phyloP scores from a whole-genome alignment of 1,284 basidiomycete species.

The Moniliophthora roreri region DNA sequence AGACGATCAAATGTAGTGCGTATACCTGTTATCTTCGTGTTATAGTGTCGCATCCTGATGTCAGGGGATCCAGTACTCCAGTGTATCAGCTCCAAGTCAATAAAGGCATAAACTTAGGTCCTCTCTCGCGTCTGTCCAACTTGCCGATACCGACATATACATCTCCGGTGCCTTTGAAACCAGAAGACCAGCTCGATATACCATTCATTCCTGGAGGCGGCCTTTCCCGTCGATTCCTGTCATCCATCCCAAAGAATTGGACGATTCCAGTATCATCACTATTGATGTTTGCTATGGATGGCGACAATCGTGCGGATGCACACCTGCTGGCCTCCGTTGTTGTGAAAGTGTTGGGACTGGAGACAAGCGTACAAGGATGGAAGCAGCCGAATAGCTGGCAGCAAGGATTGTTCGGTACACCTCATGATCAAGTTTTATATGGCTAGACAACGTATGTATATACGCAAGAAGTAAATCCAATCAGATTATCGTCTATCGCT shows the following conservation, averaged over 20 bases:
- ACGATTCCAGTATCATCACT: slow-evolving; percentile 54
- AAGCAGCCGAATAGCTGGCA: slow-evolving; percentile 64
- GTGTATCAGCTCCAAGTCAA: slow-evolving; percentile 51
- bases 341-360: slow-evolving; percentile 45
- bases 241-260: slow-evolving; percentile 54
- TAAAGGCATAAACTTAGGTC: slow-evolving; percentile 36
- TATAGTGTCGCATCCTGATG: slow-evolving; percentile 14
- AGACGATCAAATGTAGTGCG: slow-evolving; percentile 76
- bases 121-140: slow-evolving; percentile 37
- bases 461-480: neutral
- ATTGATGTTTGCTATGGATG: slow-evolving; percentile 72
- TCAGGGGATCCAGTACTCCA: slow-evolving; percentile 44
- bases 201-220: slow-evolving; percentile 79
- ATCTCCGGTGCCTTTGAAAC: slow-evolving; percentile 39
- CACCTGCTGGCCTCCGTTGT: slow-evolving; percentile 56
- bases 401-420: slow-evolving; percentile 70
- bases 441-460: slow-evolving; percentile 38
- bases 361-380: slow-evolving; percentile 41
- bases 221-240: slow-evolving; percentile 64
- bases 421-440: slow-evolving; percentile 68
- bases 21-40: slow-evolving; percentile 15
- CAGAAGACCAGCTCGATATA: slow-evolving; percentile 31
- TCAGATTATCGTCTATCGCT: slow-evolving; percentile 28
- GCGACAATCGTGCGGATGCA: slow-evolving; percentile 77
- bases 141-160: slow-evolving; percentile 52